Base-by-base conservation (phyloP, 768 basidiomycete genomes). In the Mycena leptocephala region DNA sequence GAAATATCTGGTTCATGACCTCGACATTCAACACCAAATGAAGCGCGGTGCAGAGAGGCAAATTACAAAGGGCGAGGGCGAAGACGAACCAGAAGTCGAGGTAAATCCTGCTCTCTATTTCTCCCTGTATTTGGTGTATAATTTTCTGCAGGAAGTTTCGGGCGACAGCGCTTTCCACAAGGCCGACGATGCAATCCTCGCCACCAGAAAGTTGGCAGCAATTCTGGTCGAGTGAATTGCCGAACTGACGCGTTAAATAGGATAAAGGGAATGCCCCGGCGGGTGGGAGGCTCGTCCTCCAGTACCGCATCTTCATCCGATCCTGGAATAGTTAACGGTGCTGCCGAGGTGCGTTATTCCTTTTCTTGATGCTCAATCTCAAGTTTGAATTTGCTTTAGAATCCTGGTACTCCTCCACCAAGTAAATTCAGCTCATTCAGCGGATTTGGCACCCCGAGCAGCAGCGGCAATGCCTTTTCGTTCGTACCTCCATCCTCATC, bases 31-130 rank as follows among this genome's bases (percentile, higher is more conserved):
- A 53, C 51, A 43, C 33, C 5, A 35, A 43, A 93, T 95, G 93
- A 96, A 96, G 85, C 91, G 95, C 82, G 90, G 88, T 70, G 95
- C 95, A 82, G 95, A 95, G 65, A 90, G 85, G 75, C 93, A 96
- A 79, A 81, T 96, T 39, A 87, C 89, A 14, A 95, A 92, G 79
- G 93, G 93, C 73, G 87, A 85, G 32, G 80, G 59, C n/a, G 88
- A 92, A 65, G 80, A 63, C 24, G 88, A 92, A 64, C 88, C 85
- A 14, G 83, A 81, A 39, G 85, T 83, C 22, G 87, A 88, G 58
- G 86, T 82, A 85, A n/a, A n/a, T n/a, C n/a, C 22, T 85, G 83
- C n/a, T 32, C 30, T 71, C 20, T 30, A 32, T 37, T 18, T 30
- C 78, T n/a, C 43, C 14, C 46, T 26, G 30, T 14, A 7, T 51